A percentile compares a stretch with the other conserved stretches of the same genome.
These are phyloP conservation scores for Helotiales sp. DNA, from an alignment of 2,329 filamentous ascomycete genomes.

Conservation along the genomic window DNA sequence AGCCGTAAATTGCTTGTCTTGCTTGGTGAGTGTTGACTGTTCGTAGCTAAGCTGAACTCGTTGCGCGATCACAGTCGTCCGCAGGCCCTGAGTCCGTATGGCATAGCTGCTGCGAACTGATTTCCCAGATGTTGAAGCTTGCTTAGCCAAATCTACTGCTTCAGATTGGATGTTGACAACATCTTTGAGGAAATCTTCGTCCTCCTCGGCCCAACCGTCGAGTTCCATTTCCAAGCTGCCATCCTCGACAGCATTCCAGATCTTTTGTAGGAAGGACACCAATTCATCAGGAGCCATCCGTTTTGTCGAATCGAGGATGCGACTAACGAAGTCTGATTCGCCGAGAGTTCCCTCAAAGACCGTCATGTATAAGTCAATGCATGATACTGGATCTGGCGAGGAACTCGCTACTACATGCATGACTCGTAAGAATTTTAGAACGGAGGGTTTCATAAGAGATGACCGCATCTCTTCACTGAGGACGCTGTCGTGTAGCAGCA, in stretches of 20 bases:
- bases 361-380: conserved; percentile 58
- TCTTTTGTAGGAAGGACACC: conserved; percentile 41
- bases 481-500: conserved; percentile 60
- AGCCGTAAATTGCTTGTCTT: conserved; percentile 69
- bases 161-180: conserved; percentile 40
- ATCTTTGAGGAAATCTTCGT: conserved; percentile 22
- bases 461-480: conserved; percentile 47
- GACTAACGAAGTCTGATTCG: conserved; percentile 53
- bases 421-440: conserved; percentile 47
- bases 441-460: conserved; percentile 38
- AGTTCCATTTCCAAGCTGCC: conserved; percentile 28
- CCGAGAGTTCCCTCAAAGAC: conserved; percentile 55
- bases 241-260: conserved; percentile 37
- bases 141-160: conserved; percentile 47
- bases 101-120: conserved; percentile 74
- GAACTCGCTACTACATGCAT: conserved; percentile 45
- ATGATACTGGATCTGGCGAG: conserved; percentile 15
- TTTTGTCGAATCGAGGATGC: conserved; percentile 48
- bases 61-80: conserved; percentile 78
- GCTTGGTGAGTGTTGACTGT: conserved; percentile 66
- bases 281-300: conserved; percentile 57
- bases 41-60: conserved; percentile 79
- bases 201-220: conserved; percentile 32
- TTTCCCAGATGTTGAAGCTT: conserved; percentile 45
- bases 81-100: conserved; percentile 65